A percentile compares a stretch with the other conserved stretches of the same genome.
Evolutionary conservation across 208 protist species (phyloP).

Genomic region (Endotrypanum monterogeii): DNA sequence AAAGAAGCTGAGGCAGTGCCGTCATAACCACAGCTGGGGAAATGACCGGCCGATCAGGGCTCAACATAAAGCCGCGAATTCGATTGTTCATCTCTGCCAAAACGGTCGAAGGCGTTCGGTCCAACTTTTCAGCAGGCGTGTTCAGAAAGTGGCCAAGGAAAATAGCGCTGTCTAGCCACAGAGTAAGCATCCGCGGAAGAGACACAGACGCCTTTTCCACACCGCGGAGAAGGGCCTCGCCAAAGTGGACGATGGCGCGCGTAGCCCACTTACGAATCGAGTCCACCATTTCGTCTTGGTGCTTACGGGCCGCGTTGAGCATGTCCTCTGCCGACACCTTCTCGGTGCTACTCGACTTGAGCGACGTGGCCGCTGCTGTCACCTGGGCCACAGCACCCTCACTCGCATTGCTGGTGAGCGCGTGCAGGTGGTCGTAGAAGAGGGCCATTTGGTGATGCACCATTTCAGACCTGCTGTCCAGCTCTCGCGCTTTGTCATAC

Average conservation of each 20-base stretch:
- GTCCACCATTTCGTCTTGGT: slow-evolving; percentile 40
- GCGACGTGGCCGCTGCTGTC: slow-evolving; percentile 3
- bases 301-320: slow-evolving; percentile 22
- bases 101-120: slow-evolving; percentile 4
- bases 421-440: slow-evolving; percentile 93
- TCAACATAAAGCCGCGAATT: slow-evolving; percentile 32
- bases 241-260: slow-evolving; percentile 77
- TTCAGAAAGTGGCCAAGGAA: slow-evolving; percentile 31
- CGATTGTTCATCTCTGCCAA: slow-evolving; percentile 37
- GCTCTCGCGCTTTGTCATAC: slow-evolving; percentile 70
- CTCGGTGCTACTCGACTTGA: background rate
- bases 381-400: slow-evolving; percentile 24
- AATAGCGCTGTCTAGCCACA: slow-evolving; percentile 91
- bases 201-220: slow-evolving; percentile 88
- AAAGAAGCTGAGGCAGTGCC: slow-evolving; percentile 89
- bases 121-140: slow-evolving; percentile 22
- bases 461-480: slow-evolving; percentile 79
- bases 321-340: slow-evolving; percentile 14
- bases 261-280: slow-evolving; percentile 24
- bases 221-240: slow-evolving; percentile 78
- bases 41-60: slow-evolving; percentile 30
- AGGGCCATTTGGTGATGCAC: slow-evolving; percentile 91
- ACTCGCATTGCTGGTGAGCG: slow-evolving; percentile 22
- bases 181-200: slow-evolving; percentile 95
- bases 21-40: slow-evolving; percentile 62